phyloP scores from a whole-genome alignment of 2,329 filamentous ascomycete species.

The Arthroderma sp. region DNA sequence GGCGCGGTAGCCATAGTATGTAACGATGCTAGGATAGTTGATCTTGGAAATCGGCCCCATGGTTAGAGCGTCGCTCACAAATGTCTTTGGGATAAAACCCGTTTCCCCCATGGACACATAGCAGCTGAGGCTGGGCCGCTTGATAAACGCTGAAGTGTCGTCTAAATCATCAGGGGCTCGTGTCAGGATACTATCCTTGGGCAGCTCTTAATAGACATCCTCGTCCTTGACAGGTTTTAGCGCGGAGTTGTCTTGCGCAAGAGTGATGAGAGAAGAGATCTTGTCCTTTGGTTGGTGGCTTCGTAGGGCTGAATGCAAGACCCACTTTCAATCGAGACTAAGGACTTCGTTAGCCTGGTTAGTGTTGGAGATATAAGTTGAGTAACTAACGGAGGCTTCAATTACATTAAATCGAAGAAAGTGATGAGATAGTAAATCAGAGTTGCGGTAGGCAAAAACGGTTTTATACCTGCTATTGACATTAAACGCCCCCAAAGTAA shows the following conservation, averaged over 20 bases:
- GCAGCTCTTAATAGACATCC: background rate
- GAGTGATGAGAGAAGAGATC: background rate
- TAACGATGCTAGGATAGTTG: constrained; percentile 17
- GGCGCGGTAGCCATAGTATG: constrained; percentile 12
- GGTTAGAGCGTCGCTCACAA: background rate
- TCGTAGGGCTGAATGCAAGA: too few species aligned
- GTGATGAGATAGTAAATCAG: too few species aligned
- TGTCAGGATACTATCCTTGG: background rate
- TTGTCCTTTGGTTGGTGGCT: too few species aligned
- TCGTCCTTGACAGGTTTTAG: background rate
- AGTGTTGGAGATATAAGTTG: too few species aligned
- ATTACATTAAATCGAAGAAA: too few species aligned
- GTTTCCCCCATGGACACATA: background rate
- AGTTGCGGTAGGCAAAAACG: too few species aligned
- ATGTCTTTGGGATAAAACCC: background rate
- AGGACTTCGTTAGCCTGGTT: too few species aligned
- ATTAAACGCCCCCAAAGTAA: too few species aligned
- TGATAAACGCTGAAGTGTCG: background rate
- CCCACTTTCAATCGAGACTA: too few species aligned
- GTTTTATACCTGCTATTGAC: too few species aligned
- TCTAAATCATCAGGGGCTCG: background rate
- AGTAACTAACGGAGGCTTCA: too few species aligned
- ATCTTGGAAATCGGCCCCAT: constrained; percentile 9
- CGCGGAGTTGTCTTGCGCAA: background rate
- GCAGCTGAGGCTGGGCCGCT: background rate